Evolutionary conservation across 148 eudicot genomes (phyloP).

Genomic region (Heliamphora exappendiculata): DNA sequence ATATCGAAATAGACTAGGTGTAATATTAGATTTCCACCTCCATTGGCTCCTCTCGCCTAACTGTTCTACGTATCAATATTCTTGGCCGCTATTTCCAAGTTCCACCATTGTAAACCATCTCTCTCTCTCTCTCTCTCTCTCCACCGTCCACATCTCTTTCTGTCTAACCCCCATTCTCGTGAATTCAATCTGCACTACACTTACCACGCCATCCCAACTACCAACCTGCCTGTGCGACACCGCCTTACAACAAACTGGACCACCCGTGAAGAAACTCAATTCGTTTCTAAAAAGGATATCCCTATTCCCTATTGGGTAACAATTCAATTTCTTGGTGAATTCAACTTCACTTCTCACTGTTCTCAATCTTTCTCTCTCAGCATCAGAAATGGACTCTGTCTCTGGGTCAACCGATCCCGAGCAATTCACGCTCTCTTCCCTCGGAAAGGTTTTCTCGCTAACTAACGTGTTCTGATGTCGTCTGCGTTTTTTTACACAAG

Average conservation of each 20-base stretch:
- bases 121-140: not conserved
- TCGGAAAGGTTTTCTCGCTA: slow-evolving; percentile 18
- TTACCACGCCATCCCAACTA: not conserved
- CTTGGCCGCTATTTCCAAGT: not conserved
- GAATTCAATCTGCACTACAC: not conserved
- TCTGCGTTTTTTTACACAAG: not conserved
- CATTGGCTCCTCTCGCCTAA: not conserved
- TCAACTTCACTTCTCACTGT: not conserved
- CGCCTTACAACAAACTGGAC: no score
- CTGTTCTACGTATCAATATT: not conserved
- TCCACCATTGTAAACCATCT: not conserved
- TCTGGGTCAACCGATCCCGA: slow-evolving; percentile 28
- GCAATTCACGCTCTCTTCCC: slow-evolving; percentile 26
- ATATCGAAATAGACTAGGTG: no score
- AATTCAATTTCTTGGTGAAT: no score
- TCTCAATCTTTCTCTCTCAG: not conserved
- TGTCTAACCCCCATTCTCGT: not conserved
- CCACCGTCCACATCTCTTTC: not conserved
- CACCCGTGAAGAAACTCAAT: no score
- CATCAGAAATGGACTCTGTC: slow-evolving; percentile 30
- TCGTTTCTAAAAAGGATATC: no score
- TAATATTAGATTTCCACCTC: no score
- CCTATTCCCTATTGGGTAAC: no score
- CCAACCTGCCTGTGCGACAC: not conserved
- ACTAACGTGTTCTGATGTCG: not conserved